Evolutionary conservation across 345 rosid species (phyloP).

Genomic region (Brassica rapa): DNA sequence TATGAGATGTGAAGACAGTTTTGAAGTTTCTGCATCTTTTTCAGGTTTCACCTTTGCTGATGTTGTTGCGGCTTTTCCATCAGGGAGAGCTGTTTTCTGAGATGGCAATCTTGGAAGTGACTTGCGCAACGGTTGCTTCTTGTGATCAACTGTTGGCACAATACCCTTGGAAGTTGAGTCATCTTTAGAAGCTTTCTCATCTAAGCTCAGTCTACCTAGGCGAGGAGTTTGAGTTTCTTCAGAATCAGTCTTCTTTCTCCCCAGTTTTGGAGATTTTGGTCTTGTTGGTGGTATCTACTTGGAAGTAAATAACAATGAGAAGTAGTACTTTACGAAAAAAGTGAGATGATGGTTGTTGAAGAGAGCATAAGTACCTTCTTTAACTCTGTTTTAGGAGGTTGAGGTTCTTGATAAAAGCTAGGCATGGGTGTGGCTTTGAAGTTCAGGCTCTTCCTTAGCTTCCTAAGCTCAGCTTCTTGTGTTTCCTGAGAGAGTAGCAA

Average conservation of each 20-base stretch:
- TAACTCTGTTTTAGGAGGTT: slow-evolving; percentile 78
- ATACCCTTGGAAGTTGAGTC: slow-evolving; percentile 48
- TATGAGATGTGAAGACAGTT: no score
- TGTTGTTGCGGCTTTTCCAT: slow-evolving; percentile 28
- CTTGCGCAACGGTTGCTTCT: slow-evolving; percentile 69
- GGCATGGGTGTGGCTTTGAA: slow-evolving; percentile 99
- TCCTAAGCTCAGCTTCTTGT: slow-evolving; percentile 92
- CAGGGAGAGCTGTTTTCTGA: slow-evolving; percentile 56
- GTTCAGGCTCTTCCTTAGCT: slow-evolving; percentile 85
- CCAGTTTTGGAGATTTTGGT: slow-evolving; percentile 97
- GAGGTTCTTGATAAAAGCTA: slow-evolving; percentile 94
- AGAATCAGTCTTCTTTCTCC: slow-evolving; percentile 74
- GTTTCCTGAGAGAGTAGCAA: slow-evolving; percentile 61
- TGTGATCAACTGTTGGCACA: slow-evolving; percentile 43
- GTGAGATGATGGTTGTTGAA: slow-evolving; percentile 16
- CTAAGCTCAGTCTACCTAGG: slow-evolving; percentile 67
- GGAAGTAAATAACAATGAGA: slow-evolving; percentile 14
- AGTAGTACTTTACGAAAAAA: background rate
- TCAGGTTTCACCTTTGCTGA: slow-evolving; percentile 41
- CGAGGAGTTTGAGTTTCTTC: slow-evolving; percentile 52
- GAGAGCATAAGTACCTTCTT: slow-evolving; percentile 64
- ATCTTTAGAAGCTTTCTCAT: slow-evolving; percentile 52
- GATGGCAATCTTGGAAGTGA: slow-evolving; percentile 95
- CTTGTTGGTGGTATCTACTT: slow-evolving; percentile 91
- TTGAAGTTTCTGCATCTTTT: no score